These are phyloP conservation scores for Didymella glomerata DNA, from an alignment of 2,329 filamentous ascomycete species.

Conservation along the genomic window DNA sequence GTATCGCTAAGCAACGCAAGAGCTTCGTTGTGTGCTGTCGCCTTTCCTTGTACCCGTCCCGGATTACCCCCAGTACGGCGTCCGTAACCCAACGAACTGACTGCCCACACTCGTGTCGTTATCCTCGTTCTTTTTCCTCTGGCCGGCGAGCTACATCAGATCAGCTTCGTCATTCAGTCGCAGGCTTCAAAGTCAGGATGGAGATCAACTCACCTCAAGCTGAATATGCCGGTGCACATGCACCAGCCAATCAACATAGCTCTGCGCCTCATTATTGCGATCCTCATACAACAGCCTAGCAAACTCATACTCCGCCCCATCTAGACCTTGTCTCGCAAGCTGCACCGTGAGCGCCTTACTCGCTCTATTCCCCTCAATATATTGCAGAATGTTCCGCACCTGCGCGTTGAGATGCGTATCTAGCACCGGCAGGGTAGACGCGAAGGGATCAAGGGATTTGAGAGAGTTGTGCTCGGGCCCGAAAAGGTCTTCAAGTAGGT, in stretches of 20 bases:
- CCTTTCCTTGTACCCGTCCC: not conserved
- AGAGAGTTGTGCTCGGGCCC: slow-evolving; percentile 76
- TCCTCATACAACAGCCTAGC: slow-evolving; percentile 91
- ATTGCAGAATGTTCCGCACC: slow-evolving; percentile 91
- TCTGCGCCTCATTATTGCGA: slow-evolving; percentile 95
- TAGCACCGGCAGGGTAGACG: slow-evolving; percentile 79
- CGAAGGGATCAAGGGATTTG: slow-evolving; percentile 81
- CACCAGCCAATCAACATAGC: slow-evolving; percentile 98
- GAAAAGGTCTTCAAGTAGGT: slow-evolving; percentile 89
- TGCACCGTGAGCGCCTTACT: slow-evolving; percentile 90
- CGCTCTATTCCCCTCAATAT: slow-evolving; percentile 79
- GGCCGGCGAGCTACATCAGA: slow-evolving; percentile 63
- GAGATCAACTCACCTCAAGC: slow-evolving; percentile 66
- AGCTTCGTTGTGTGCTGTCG: not conserved
- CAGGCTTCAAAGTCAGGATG: slow-evolving; percentile 3
- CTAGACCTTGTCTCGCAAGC: slow-evolving; percentile 88
- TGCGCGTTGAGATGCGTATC: slow-evolving; percentile 95
- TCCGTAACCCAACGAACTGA: slow-evolving; percentile 51
- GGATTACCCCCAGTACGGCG: slow-evolving; percentile 52
- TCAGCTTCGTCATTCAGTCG: slow-evolving; percentile 2
- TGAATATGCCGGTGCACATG: slow-evolving; percentile 93
- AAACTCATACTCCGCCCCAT: slow-evolving; percentile 97
- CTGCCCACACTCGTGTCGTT: slow-evolving; percentile 46
- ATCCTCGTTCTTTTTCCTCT: slow-evolving; percentile 73
- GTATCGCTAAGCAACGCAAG: slow-evolving; percentile 10